Conservation (phyloP, 1,139 yeast species). For the Yamadazyma pseudoaaseri region DNA sequence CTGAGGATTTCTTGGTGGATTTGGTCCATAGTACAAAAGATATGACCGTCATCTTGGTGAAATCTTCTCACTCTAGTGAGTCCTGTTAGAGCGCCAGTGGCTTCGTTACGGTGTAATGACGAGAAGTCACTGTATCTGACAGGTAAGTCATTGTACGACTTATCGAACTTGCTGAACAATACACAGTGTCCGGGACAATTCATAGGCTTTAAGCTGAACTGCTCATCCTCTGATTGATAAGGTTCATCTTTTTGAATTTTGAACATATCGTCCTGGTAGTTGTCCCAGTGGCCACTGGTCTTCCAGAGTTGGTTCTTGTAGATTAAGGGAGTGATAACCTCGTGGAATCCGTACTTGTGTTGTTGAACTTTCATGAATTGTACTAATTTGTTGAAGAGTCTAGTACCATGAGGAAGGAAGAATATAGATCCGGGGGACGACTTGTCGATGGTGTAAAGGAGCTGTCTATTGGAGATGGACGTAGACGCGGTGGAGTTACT, state of each 20-base stretch:
- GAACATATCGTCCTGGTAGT: slow-evolving; percentile 96
- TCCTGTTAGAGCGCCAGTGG: slow-evolving; percentile 81
- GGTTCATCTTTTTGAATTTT: slow-evolving; percentile 86
- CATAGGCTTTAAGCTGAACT: slow-evolving; percentile 92
- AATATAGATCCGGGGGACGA: slow-evolving; percentile 86
- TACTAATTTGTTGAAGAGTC: slow-evolving; percentile 75
- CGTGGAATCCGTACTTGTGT: slow-evolving; percentile 80
- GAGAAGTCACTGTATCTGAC: slow-evolving; percentile 97
- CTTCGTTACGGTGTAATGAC: slow-evolving; percentile 92
- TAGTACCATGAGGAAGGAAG: slow-evolving; percentile 88
- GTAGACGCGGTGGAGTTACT: slow-evolving; percentile 26
- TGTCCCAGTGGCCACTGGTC: slow-evolving; percentile 95
- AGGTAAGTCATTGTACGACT: slow-evolving; percentile 93
- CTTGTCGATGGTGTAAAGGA: slow-evolving; percentile 72
- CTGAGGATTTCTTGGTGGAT: slow-evolving; percentile 70
- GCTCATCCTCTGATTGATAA: slow-evolving; percentile 8
- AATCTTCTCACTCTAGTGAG: slow-evolving; percentile 95
- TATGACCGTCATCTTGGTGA: slow-evolving; percentile 99
- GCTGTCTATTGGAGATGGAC: slow-evolving; percentile 60
- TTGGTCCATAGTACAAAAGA: slow-evolving; percentile 90
- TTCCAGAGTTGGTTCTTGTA: slow-evolving; percentile 87
- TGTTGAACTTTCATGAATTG: slow-evolving; percentile 85
- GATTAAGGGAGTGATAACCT: slow-evolving; percentile 90
- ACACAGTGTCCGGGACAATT: slow-evolving; percentile 98
- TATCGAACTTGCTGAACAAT: slow-evolving; percentile 80